These are phyloP conservation scores for Verticillium isaacii DNA, from an alignment of 2,329 filamentous ascomycete genomes.

Conservation along the genomic window DNA sequence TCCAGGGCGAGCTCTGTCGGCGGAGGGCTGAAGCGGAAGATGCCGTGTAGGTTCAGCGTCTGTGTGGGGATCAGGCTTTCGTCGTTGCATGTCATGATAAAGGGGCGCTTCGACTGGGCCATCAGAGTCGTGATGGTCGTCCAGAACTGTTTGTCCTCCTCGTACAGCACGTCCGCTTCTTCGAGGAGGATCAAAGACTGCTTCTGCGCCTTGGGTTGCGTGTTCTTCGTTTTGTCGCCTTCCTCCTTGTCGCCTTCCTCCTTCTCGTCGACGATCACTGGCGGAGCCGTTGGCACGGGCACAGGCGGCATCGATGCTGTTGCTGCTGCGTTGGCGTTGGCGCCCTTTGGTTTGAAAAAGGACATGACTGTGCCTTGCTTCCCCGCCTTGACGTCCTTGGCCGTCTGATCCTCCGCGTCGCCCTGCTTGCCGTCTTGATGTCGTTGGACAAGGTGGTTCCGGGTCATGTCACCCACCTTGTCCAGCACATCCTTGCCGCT, in stretches of 20 bases:
- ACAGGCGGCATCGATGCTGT: slow-evolving; percentile 3
- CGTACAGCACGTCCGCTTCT: slow-evolving; percentile 89
- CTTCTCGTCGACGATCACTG: slow-evolving; percentile 9
- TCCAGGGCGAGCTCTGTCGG: slow-evolving; percentile 68
- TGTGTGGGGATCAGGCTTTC: slow-evolving; percentile 75
- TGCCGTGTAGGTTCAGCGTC: slow-evolving; percentile 74
- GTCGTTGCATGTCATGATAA: slow-evolving; percentile 93
- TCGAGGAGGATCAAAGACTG: slow-evolving; percentile 93
- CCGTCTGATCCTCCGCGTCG: slow-evolving; percentile 39
- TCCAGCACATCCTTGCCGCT: slow-evolving; percentile 89
- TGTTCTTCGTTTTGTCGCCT: slow-evolving; percentile 2
- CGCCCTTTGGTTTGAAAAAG: slow-evolving; percentile 65
- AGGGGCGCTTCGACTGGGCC: slow-evolving; percentile 79
- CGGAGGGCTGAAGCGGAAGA: slow-evolving; percentile 70
- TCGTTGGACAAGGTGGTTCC: slow-evolving; percentile 78
- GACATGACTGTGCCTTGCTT: slow-evolving; percentile 75
- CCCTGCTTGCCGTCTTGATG: slow-evolving; percentile 25
- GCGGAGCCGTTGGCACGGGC: slow-evolving; percentile 1
- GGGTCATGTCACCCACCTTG: slow-evolving; percentile 92
- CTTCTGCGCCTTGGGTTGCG: slow-evolving; percentile 57
- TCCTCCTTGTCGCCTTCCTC: slow-evolving; percentile 6
- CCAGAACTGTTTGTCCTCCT: slow-evolving; percentile 97
- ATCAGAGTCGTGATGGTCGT: slow-evolving; percentile 73
- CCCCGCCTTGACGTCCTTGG: slow-evolving; percentile 57
- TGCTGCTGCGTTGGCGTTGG: slow-evolving; percentile 18